Conservation (phyloP, 768 basidiomycete genomes). For the Gyrodon lividus region DNA sequence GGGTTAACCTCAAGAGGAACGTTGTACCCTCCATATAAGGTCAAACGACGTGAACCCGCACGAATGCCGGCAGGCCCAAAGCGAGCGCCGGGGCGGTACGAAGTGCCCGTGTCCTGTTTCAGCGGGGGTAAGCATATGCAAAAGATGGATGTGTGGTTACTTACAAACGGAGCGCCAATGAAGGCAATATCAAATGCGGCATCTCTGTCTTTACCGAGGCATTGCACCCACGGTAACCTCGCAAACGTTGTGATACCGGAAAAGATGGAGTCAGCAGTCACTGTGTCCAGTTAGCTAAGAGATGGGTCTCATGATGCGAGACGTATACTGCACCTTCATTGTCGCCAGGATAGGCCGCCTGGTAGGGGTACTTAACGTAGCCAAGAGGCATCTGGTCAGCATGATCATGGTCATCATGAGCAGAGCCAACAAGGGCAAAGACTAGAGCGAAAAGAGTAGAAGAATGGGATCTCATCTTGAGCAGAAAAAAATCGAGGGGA, state of each 20-base stretch:
- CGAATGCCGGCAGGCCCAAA: constrained; percentile 86
- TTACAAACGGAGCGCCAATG: constrained; percentile 74
- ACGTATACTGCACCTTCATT: constrained; percentile 47
- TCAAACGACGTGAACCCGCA: constrained; percentile 71
- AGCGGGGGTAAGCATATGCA: not conserved
- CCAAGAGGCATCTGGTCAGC: constrained; percentile 61
- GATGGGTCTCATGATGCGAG: not conserved
- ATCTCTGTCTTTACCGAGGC: constrained; percentile 62
- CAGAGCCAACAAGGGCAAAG: constrained; percentile 29
- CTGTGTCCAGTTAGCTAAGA: constrained; percentile 31
- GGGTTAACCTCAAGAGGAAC: constrained; percentile 74
- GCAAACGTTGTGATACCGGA: constrained; percentile 86
- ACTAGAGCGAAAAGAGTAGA: constrained; percentile 27
- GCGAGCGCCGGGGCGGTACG: constrained; percentile 79
- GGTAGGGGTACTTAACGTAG: constrained; percentile 65
- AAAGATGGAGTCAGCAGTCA: constrained; percentile 77
- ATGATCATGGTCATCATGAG: constrained; percentile 42
- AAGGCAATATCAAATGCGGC: constrained; percentile 77
- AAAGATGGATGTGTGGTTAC: constrained; percentile 14
- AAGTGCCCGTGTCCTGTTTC: constrained; percentile 64
- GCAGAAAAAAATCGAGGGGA: constrained; percentile 1
- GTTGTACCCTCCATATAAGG: constrained; percentile 77
- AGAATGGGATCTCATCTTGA: constrained; percentile 23
- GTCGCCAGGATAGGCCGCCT: constrained; percentile 53
- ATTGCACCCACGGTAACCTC: constrained; percentile 80